Percentiles rank a stretch among this genome's conserved stretches.
These are phyloP conservation scores for Leishmania arabica DNA, from an alignment of 208 protist species.

Conservation along the genomic window DNA sequence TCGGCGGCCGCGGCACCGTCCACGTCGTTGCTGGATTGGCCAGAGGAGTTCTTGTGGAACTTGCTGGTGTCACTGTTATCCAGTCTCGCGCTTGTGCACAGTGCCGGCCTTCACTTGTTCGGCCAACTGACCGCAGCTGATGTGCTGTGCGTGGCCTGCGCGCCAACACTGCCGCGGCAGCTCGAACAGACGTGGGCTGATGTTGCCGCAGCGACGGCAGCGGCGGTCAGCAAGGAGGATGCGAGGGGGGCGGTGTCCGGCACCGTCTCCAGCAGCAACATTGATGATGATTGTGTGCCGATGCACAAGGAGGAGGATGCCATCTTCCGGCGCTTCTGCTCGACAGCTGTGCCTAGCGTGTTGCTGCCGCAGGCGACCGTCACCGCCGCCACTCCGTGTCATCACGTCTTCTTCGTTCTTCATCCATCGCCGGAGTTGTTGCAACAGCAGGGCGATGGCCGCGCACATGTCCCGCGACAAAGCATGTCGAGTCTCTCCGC, in stretches of 20 bases:
- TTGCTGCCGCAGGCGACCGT: constrained; percentile 36
- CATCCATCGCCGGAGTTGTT: constrained; percentile 17
- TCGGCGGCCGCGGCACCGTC: constrained; percentile 4
- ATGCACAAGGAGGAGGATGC: not conserved
- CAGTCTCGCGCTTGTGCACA: constrained; percentile 62
- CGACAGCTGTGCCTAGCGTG: constrained; percentile 24
- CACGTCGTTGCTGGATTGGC: constrained; percentile 52
- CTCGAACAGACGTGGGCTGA: constrained; percentile 37
- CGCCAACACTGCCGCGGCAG: constrained; percentile 27
- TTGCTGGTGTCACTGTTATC: constrained; percentile 68
- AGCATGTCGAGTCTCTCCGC: not conserved
- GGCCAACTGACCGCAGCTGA: constrained; percentile 62
- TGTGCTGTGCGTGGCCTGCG: constrained; percentile 69
- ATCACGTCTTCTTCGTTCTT: constrained; percentile 57
- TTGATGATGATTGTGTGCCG: not conserved
- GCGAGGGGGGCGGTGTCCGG: not conserved
- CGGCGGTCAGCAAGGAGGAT: not conserved
- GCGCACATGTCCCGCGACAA: not conserved
- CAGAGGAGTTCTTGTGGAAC: constrained; percentile 79
- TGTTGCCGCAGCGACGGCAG: constrained; percentile 3
- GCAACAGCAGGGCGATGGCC: not conserved
- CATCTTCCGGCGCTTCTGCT: constrained; percentile 27
- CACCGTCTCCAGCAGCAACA: not conserved
- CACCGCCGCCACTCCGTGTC: constrained; percentile 39
- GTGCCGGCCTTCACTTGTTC: constrained; percentile 60